Evolutionary conservation across 1,284 basidiomycete genomes (phyloP).

Genomic region (Coniferiporia sulphurascens): DNA sequence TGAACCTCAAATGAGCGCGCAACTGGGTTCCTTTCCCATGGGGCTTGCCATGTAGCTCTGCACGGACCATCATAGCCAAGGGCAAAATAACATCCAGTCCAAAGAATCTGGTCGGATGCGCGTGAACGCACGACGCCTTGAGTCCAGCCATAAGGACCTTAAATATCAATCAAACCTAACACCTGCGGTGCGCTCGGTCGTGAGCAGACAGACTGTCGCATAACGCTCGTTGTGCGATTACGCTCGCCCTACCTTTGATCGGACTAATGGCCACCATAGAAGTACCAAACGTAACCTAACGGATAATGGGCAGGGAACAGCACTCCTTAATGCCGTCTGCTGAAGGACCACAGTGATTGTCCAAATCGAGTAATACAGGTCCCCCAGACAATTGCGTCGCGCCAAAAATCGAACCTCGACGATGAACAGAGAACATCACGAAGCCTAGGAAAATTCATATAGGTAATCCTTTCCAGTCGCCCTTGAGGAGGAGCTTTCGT

Average conservation of each 20-base stretch:
- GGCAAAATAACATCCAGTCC: no score
- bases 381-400: slow-evolving; percentile 13
- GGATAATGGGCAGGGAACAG: slow-evolving; percentile 6
- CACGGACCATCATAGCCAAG: no score
- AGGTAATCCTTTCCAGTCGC: slow-evolving; percentile 17
- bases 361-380: slow-evolving; percentile 18
- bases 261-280: background rate
- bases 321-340: slow-evolving; percentile 5
- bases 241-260: background rate
- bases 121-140: background rate
- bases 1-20: no score
- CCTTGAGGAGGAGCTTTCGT: slow-evolving; percentile 9
- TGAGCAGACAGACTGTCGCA: background rate
- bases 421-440: slow-evolving; percentile 15
- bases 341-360: slow-evolving; percentile 10
- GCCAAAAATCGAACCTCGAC: slow-evolving; percentile 16
- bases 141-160: background rate
- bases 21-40: no score
- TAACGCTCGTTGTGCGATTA: background rate
- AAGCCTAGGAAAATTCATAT: slow-evolving; percentile 19
- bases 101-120: background rate
- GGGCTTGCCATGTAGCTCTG: no score
- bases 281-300: slow-evolving; percentile 11
- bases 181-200: background rate
- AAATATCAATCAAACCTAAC: background rate